phyloP scores from a whole-genome alignment of 1,284 basidiomycete species.

The Blastosporella zonata region DNA sequence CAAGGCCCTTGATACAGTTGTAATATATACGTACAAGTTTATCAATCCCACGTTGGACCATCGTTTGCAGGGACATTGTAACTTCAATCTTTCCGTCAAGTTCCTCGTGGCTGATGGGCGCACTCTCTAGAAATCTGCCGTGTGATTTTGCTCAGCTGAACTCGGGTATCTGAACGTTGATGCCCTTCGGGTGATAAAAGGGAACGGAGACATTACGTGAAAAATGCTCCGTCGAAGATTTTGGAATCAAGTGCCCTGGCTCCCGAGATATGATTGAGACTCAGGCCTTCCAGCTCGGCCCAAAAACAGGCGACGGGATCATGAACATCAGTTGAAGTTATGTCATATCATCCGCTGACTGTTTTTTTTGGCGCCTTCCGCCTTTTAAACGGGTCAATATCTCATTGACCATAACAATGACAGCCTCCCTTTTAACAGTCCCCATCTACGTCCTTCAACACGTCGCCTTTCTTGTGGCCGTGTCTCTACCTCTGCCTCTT shows the following conservation, averaged over 20 bases:
- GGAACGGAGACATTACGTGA: too few species aligned
- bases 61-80: conserved; percentile 4
- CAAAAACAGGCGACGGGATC: conserved; percentile 6
- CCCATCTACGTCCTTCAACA: conserved; percentile 52
- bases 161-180: too few species aligned
- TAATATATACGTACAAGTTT: background rate
- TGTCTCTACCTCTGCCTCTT: conserved; percentile 35
- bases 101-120: too few species aligned
- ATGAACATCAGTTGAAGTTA: background rate
- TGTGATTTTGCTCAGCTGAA: too few species aligned
- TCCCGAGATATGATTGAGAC: background rate
- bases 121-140: too few species aligned
- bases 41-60: conserved; percentile 5
- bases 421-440: conserved; percentile 41
- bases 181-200: too few species aligned
- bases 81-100: too few species aligned
- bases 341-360: conserved; percentile 10
- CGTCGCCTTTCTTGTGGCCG: conserved; percentile 44
- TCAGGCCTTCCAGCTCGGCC: background rate
- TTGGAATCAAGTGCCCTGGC: background rate
- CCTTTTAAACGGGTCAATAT: conserved; percentile 19
- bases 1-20: background rate
- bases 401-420: conserved; percentile 28
- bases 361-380: conserved; percentile 7
- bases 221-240: background rate